These are phyloP conservation scores for Panicum virgatum DNA, from an alignment of 202 grass and related monocot species.

Conservation along the genomic window DNA sequence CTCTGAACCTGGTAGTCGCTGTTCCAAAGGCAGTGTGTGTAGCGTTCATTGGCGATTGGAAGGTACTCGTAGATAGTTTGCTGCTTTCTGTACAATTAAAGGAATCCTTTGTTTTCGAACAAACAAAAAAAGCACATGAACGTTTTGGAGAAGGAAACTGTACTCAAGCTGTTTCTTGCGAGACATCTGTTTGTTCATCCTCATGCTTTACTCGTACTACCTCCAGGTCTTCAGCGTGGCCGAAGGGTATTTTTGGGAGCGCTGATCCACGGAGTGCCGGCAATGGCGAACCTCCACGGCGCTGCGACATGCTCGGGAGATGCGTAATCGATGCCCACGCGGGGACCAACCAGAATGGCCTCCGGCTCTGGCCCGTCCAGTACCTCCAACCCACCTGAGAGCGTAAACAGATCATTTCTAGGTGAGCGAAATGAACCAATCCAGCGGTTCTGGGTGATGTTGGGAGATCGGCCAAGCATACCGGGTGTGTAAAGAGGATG, in stretches of 20 bases:
- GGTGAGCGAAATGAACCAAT: not conserved
- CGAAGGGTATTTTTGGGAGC: constrained; percentile 76
- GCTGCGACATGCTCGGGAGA: constrained; percentile 64
- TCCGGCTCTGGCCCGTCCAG: constrained; percentile 67
- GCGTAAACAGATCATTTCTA: not conserved
- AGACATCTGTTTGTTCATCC: not conserved
- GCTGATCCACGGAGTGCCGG: constrained; percentile 82
- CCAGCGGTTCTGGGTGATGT: not conserved
- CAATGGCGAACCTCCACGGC: constrained; percentile 79
- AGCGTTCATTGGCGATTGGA: too few relatives aligned
- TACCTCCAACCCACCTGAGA: constrained; percentile 71
- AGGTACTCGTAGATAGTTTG: not conserved
- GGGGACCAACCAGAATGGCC: constrained; percentile 73
- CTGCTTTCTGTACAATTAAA: not conserved
- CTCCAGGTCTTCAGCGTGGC: constrained; percentile 20
- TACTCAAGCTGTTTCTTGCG: not conserved
- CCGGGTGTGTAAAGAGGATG: constrained; percentile 76
- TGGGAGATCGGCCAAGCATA: constrained; percentile 18
- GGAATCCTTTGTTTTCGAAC: not conserved
- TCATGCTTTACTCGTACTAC: not conserved
- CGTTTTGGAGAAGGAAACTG: not conserved
- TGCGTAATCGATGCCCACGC: constrained; percentile 82
- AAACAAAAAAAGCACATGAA: not conserved
- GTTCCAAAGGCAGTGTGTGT: too few relatives aligned
- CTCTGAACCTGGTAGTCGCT: too few relatives aligned